These are phyloP conservation scores for Wickerhamiella qilinensis DNA, from an alignment of 805 yeast genomes.

Conservation along the genomic window DNA sequence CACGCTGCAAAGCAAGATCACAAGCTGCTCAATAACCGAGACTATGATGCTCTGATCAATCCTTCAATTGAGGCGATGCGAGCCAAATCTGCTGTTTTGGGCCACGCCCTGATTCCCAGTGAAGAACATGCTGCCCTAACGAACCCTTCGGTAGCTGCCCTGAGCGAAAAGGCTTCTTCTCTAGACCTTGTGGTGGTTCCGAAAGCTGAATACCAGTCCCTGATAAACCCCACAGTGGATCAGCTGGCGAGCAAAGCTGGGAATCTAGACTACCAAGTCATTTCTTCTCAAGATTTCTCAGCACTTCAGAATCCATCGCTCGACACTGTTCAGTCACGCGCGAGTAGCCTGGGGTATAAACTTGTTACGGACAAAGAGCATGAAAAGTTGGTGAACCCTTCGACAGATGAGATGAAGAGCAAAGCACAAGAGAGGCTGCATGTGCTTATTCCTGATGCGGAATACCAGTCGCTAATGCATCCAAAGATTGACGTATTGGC, in stretches of 20 bases:
- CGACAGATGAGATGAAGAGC: conserved; percentile 1
- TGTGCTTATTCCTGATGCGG: conserved; percentile 7
- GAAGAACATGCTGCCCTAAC: not conserved
- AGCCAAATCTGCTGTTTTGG: not conserved
- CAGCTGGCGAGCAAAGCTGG: not conserved
- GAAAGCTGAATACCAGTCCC: not conserved
- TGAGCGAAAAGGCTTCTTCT: not conserved
- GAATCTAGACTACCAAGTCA: not conserved
- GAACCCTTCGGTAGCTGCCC: not conserved
- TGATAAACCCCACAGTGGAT: conserved; percentile 1
- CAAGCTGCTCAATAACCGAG: not conserved
- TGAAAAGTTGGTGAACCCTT: conserved; percentile 2
- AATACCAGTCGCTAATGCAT: conserved; percentile 7
- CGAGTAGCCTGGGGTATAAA: not conserved
- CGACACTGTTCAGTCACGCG: not conserved
- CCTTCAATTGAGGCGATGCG: not conserved
- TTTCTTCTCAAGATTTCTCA: not conserved
- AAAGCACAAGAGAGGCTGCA: conserved; percentile 2
- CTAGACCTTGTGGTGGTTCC: conserved; percentile 1
- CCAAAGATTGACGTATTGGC: not conserved
- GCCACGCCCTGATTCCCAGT: conserved; percentile 1
- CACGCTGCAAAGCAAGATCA: not conserved
- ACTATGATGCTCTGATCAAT: conserved; percentile 3
- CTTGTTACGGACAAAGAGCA: conserved; percentile 2
- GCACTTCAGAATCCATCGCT: not conserved